phyloP scores from a whole-genome alignment of 1,139 yeast species.

The Wickerhamomyces sp. region DNA sequence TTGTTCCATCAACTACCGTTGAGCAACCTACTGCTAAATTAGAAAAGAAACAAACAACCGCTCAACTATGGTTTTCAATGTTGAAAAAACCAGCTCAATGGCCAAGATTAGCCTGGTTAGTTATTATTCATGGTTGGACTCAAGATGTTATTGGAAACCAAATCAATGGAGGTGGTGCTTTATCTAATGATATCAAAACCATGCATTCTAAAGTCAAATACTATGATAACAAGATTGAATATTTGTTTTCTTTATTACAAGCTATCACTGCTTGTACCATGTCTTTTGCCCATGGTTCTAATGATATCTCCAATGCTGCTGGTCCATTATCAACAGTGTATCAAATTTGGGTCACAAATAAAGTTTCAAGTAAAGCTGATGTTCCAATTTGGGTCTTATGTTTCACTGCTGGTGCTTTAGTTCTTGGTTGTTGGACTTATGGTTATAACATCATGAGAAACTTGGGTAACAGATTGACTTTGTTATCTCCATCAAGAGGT shows the following conservation, averaged over 20 bases:
- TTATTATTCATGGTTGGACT: conserved; percentile 56
- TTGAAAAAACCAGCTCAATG: conserved; percentile 47
- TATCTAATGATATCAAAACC: conserved; percentile 36
- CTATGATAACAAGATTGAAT: conserved; percentile 71
- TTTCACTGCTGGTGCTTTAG: conserved; percentile 64
- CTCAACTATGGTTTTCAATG: conserved; percentile 33
- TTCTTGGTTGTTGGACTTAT: conserved; percentile 67
- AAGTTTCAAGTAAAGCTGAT: conserved; percentile 43
- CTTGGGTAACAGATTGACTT: conserved; percentile 70
- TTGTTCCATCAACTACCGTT: conserved; percentile 1
- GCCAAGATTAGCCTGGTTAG: conserved; percentile 46
- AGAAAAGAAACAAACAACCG: conserved; percentile 32
- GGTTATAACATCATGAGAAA: conserved; percentile 70
- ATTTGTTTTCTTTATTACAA: conserved; percentile 64
- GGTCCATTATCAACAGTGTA: conserved; percentile 72
- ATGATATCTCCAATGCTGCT: conserved; percentile 75
- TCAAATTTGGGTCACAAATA: conserved; percentile 54
- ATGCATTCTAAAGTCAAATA: conserved; percentile 58
- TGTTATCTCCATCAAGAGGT: conserved; percentile 81
- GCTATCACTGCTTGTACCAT: conserved; percentile 74
- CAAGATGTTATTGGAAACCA: conserved; percentile 59
- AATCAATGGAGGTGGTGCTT: conserved; percentile 26
- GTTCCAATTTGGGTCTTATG: conserved; percentile 73
- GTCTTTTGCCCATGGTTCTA: conserved; percentile 82
- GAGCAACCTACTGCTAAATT: conserved; percentile 13